These are phyloP conservation scores for Iris macrosiphon DNA, from an alignment of 106 monocot genomes.

Conservation along the genomic window DNA sequence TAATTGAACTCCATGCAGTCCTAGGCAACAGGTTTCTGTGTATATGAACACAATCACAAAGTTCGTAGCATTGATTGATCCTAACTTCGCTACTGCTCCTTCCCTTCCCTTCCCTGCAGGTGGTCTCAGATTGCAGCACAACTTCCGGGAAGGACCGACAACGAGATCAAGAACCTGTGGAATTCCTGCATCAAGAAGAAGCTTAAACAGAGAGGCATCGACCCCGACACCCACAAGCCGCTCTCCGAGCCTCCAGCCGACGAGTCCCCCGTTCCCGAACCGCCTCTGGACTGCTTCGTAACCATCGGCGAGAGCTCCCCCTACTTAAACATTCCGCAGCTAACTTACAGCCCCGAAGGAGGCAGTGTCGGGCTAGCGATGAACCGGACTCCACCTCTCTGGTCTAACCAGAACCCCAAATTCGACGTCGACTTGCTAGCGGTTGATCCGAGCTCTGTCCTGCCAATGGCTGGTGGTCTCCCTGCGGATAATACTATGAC, in stretches of 20 bases:
- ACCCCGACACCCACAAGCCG: slow-evolving; percentile 79
- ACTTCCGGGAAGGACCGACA: slow-evolving; percentile 86
- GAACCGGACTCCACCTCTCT: slow-evolving; percentile 25
- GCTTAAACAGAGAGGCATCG: slow-evolving; percentile 80
- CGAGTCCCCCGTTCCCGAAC: neutral
- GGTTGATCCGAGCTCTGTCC: too few relatives aligned
- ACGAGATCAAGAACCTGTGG: slow-evolving; percentile 97
- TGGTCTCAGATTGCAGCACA: slow-evolving; percentile 94
- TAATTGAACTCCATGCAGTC: slow-evolving; percentile 69
- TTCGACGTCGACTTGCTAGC: slow-evolving; percentile 14
- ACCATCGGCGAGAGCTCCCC: slow-evolving; percentile 4
- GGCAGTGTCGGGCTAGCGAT: too few relatives aligned
- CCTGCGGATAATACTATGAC: slow-evolving; percentile 9
- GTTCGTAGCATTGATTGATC: neutral
- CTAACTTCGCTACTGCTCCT: too few relatives aligned
- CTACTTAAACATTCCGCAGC: slow-evolving; percentile 19
- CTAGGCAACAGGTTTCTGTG: slow-evolving; percentile 95
- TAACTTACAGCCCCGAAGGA: slow-evolving; percentile 14
- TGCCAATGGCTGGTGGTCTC: slow-evolving; percentile 1
- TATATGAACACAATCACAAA: too few relatives aligned
- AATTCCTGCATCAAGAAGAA: slow-evolving; percentile 97
- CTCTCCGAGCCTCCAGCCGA: slow-evolving; percentile 26
- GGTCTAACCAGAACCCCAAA: slow-evolving; percentile 34
- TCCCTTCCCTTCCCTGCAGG: too few relatives aligned
- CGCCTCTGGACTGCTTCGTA: too few relatives aligned